Evolutionary conservation across 345 rosid species (phyloP).

Genomic region (Eucalyptus brandiana): DNA sequence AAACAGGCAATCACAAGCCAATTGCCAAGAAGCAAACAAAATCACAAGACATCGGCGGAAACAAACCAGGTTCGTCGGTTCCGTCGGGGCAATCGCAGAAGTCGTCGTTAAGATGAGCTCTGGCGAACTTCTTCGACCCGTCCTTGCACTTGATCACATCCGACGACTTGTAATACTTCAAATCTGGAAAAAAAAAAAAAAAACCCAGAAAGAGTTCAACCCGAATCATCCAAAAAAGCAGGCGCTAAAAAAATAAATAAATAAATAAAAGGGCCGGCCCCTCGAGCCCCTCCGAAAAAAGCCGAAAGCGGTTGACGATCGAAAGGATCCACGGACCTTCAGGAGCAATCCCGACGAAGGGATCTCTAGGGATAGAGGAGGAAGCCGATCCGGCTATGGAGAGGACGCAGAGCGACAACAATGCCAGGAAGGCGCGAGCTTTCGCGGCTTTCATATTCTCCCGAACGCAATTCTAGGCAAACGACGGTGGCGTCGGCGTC

Average conservation of each 20-base stretch:
- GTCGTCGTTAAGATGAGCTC: slow-evolving; percentile 81
- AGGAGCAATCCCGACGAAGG: slow-evolving; percentile 77
- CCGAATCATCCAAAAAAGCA: neutral
- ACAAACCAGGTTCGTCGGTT: slow-evolving; percentile 86
- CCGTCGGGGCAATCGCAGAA: slow-evolving; percentile 94
- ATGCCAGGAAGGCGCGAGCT: neutral
- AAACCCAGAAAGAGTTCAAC: neutral
- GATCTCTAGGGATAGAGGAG: slow-evolving; percentile 30
- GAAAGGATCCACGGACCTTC: slow-evolving; percentile 38
- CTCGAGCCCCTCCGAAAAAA: neutral
- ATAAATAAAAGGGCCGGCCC: neutral
- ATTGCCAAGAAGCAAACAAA: neutral
- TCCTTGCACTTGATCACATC: slow-evolving; percentile 66
- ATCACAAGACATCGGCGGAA: neutral
- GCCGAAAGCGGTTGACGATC: neutral
- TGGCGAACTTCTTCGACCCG: slow-evolving; percentile 73
- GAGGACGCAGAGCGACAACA: slow-evolving; percentile 5
- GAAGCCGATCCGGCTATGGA: slow-evolving; percentile 16
- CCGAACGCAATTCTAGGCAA: neutral
- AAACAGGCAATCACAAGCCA: neutral
- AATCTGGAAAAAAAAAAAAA: slow-evolving; percentile 31
- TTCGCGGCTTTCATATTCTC: slow-evolving; percentile 15
- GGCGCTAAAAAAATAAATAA: neutral
- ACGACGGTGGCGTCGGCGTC: neutral
- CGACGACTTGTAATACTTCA: slow-evolving; percentile 61